Evolutionary conservation across 1,284 basidiomycete species (phyloP), one percentile per base, ranked within the genome.

Genomic region (Coniophora puteana): DNA sequence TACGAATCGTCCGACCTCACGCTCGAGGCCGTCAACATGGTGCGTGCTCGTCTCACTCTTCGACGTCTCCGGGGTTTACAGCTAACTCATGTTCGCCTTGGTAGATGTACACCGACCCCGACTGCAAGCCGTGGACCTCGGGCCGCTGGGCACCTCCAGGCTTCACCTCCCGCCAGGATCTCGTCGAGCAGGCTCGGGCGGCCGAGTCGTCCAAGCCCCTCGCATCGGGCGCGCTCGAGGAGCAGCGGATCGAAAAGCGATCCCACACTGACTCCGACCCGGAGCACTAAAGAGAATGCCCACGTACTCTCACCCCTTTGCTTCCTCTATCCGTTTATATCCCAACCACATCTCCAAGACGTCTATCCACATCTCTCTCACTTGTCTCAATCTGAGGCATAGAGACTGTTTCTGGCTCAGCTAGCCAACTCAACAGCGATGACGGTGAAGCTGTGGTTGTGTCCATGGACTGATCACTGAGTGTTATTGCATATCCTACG

Each of bases 1-100:
- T 89, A 89, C 67, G 87, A 89, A 56, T 80, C 80, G 11, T 74
- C 78, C 6, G 74, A 80, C 50, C 68, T 89, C 38, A 76, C 78
- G 8, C 70, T 89, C 23, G 87, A 89, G 62, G 70, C 65, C 45
- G 82, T 89, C 36, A 80, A 89, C 57, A 66, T 68, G 51, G 74
- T 75, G 48, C 33, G 64, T 51, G 16, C 11, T 29, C n/a, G 13
- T 39, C n/a, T 34, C 35, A 33, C 28, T 38, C 31, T 28, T 40
- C 29, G 20, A 7, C n/a, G 29, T 38, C 37, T 7, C 14, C 23
- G n/a, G 12, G 35, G 20, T 30, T 25, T 28, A 35, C 45, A 5
- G 31, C 41, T 28, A 30, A 24, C 23, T 38, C 31, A 18, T 29
- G 41, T n/a, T 40, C 38, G 4, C 28, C 16, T 31, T 38, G 20